Evolutionary conservation across 1,139 yeast species (phyloP).

Genomic region (Suhomyces kunorum): DNA sequence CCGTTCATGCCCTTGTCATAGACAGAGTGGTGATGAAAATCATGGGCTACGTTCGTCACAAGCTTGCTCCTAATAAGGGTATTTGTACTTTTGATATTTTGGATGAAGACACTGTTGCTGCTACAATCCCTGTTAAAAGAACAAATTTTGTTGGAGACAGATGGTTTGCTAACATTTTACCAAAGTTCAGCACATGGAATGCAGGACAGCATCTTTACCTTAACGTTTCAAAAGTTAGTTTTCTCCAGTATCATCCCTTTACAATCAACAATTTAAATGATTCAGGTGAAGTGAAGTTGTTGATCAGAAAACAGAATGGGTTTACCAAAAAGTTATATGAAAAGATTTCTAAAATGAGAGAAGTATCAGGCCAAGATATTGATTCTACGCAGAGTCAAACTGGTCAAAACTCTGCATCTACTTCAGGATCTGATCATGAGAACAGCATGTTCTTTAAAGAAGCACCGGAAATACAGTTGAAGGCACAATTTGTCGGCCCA

Average conservation of each 20-base stretch:
- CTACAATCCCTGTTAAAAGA: constrained; percentile 36
- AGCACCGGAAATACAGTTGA: constrained; percentile 20
- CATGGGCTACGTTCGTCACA: constrained; percentile 33
- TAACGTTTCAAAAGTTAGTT: constrained; percentile 39
- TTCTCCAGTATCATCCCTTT: constrained; percentile 50
- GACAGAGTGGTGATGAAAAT: constrained; percentile 42
- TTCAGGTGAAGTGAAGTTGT: constrained; percentile 39
- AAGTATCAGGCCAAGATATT: constrained; percentile 11
- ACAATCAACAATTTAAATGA: constrained; percentile 44
- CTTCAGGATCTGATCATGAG: constrained; percentile 2
- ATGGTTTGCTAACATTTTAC: constrained; percentile 38
- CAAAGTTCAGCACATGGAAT: constrained; percentile 45
- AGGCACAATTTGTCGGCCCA: constrained; percentile 45
- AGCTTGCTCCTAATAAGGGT: constrained; percentile 43
- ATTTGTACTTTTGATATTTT: constrained; percentile 40
- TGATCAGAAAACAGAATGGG: constrained; percentile 44
- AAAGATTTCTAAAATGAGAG: constrained; percentile 24
- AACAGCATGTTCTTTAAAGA: background rate
- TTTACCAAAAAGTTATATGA: constrained; percentile 43
- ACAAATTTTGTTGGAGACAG: constrained; percentile 20
- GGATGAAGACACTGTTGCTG: constrained; percentile 45
- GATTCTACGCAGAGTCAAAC: background rate
- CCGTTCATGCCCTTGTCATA: constrained; percentile 48
- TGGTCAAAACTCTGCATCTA: background rate
- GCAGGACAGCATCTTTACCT: constrained; percentile 51